Evolutionary conservation across 371 early-diverging fungal genomes (phyloP).

Genomic region (Haplosporangium sp.): DNA sequence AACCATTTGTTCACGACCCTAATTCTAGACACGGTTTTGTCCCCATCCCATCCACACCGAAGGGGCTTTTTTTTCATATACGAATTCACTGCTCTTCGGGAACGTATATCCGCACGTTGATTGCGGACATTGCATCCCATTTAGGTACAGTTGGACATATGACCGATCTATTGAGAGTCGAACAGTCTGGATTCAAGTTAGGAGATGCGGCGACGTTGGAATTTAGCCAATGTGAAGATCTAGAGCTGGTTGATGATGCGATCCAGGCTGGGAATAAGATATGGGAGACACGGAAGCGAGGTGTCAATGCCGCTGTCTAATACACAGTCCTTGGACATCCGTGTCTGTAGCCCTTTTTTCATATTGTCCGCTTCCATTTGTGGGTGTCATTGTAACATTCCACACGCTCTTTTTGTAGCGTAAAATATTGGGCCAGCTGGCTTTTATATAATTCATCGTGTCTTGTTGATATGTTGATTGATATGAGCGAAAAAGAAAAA

Average conservation of each 20-base stretch:
- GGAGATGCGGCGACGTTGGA: conserved; percentile 28
- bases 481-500: neutral
- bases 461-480: neutral
- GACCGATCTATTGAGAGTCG: conserved; percentile 52
- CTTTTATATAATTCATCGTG: no score
- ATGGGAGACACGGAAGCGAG: neutral
- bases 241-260: conserved; percentile 26
- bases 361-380: no score
- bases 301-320: neutral
- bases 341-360: no score
- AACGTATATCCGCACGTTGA: conserved; percentile 61
- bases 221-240: conserved; percentile 30
- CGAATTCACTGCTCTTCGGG: conserved; percentile 59
- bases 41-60: conserved; percentile 13
- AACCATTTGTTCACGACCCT: neutral
- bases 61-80: conserved; percentile 46
- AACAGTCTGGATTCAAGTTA: conserved; percentile 56
- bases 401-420: no score
- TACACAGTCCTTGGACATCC: neutral
- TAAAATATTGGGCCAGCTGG: no score
- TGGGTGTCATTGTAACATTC: no score
- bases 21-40: conserved; percentile 10
- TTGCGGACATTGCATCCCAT: conserved; percentile 56
- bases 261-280: conserved; percentile 32
- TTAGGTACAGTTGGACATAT: conserved; percentile 57